Base-by-base conservation (phyloP, 257 asterid species). In the Henckelia pumila region DNA sequence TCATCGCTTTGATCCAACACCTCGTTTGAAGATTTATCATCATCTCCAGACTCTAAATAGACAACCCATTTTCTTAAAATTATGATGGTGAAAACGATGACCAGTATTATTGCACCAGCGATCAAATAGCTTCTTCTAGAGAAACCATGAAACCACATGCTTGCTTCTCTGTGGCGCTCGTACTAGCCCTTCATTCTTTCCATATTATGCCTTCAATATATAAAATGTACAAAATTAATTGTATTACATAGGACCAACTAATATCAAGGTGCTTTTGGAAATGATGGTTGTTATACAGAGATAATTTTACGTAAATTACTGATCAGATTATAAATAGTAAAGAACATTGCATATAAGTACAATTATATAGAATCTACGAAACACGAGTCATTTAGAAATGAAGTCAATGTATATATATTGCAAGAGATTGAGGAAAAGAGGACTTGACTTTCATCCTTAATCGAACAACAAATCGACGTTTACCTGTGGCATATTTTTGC, bases 131-230 rank as follows among this genome's bases (percentile, higher is more conserved):
- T 82, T 77, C 79, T 78, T 55, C 74, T 70, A 67, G 86, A 80
- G 79, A 85, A 80, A 73, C 91, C 84, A 61, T 80, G 81, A 65
- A 84, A 82, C 78, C 85, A 71, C 95, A 87, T 87, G 49, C 37
- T 82, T 72, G 72, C 13, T 60, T 56, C 49, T 64, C 70, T 59
- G 25, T 76, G 8, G 57, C 53, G n/a, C n/a, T n/a, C n/a, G 53
- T 70, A 76, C 69, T 50, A 30, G 11, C 58, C 52, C 55, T 63
- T 28, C 64, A 7, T 56, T 77, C 67, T 75, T 70, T 61, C 52
- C 28, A 13, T 40, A 13, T 76, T 64, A 62, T 70, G 67, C 65
- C 76, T 75, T 56, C 25, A 49, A 59, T 35, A 22, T 21, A 23
- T 2, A 26, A 50, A 58, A 63, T 21, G 21, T 61, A 53, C 32